Evolutionary conservation across 1,284 basidiomycete species (phyloP).

Genomic region (Sutorius eximius): DNA sequence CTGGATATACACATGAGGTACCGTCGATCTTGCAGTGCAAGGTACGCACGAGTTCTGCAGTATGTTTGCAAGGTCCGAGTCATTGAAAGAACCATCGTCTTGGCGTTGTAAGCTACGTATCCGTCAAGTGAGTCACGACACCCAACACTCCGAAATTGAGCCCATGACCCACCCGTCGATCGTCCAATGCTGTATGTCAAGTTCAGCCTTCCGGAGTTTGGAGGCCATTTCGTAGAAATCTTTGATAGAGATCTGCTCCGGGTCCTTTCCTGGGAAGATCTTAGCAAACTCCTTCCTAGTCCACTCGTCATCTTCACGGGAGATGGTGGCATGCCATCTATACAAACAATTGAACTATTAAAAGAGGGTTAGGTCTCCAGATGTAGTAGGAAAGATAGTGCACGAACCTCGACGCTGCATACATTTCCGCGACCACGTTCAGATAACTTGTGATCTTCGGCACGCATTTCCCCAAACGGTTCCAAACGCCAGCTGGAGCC

Average conservation of each 20-base stretch:
- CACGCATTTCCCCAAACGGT: slow-evolving; percentile 68
- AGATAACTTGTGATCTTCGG: slow-evolving; percentile 56
- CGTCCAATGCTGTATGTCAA: slow-evolving; percentile 63
- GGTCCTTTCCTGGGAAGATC: slow-evolving; percentile 54
- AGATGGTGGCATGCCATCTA: slow-evolving; percentile 79
- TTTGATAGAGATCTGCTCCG: slow-evolving; percentile 50
- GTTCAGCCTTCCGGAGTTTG: slow-evolving; percentile 41
- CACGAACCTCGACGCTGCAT: slow-evolving; percentile 69
- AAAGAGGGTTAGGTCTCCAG: slow-evolving; percentile 4
- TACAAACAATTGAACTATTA: slow-evolving; percentile 78
- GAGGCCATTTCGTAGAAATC: slow-evolving; percentile 60
- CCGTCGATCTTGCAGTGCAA: background rate
- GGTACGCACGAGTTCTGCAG: slow-evolving; percentile 63
- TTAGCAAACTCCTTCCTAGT: slow-evolving; percentile 46
- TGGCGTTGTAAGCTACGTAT: slow-evolving; percentile 59
- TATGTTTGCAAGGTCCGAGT: slow-evolving; percentile 68
- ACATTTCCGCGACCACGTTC: slow-evolving; percentile 76
- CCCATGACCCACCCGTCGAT: slow-evolving; percentile 52
- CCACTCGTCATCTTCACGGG: slow-evolving; percentile 70
- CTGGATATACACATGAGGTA: slow-evolving; percentile 35
- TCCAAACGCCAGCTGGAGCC: slow-evolving; percentile 71
- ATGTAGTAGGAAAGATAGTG: background rate
- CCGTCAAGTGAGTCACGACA: slow-evolving; percentile 3
- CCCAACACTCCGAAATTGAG: background rate
- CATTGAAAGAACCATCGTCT: slow-evolving; percentile 59